Conservation (phyloP, 805 yeast genomes). For the Barnettozyma vustinii region DNA sequence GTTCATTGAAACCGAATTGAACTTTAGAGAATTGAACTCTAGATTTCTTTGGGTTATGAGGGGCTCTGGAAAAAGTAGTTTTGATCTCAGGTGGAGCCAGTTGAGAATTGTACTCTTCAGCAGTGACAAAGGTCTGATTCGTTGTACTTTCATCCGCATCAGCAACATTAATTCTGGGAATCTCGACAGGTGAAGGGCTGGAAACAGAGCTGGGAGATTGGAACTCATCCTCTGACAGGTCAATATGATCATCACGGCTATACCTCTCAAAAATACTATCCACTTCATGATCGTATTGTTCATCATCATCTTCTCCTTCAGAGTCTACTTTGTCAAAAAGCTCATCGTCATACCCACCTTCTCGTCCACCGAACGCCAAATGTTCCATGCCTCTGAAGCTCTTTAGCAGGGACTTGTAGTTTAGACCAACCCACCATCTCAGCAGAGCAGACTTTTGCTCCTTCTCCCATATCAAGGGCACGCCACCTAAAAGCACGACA, state of each 20-base stretch:
- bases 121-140: conserved; percentile 6
- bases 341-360: background rate
- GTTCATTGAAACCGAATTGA: background rate
- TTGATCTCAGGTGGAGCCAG: background rate
- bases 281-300: background rate
- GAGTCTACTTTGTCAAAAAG: conserved; percentile 2
- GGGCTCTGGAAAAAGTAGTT: background rate
- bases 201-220: background rate
- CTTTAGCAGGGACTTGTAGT: conserved; percentile 2
- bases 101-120: conserved; percentile 2
- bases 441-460: conserved; percentile 30
- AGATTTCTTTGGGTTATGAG: background rate
- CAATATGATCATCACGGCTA: background rate
- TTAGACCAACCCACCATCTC: conserved; percentile 12
- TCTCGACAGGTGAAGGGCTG: background rate
- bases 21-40: conserved; percentile 3
- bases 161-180: background rate
- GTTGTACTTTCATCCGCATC: conserved; percentile 3
- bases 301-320: background rate
- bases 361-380: background rate
- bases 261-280: background rate
- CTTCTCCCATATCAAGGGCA: conserved; percentile 52
- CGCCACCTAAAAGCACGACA: conserved; percentile 47
- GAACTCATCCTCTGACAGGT: background rate
- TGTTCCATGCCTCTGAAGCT: conserved; percentile 8